Evolutionary conservation across 208 protist species (phyloP).

Genomic region (Phytomonas sp.): DNA sequence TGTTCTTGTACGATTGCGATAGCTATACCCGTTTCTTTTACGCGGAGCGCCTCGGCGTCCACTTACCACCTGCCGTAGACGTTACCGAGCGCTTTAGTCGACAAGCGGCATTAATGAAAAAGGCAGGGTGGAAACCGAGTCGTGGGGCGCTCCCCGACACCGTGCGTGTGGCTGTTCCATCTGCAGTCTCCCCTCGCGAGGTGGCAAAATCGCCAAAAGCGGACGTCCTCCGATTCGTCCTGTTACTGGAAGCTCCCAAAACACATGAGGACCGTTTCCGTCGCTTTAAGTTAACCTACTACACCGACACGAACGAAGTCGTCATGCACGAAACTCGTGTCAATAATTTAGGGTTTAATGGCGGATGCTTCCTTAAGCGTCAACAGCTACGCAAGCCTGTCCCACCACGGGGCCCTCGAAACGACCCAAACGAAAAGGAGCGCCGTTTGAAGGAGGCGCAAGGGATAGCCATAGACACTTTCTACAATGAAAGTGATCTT

Average conservation of each 20-base stretch:
- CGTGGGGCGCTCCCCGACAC: slow-evolving; percentile 30
- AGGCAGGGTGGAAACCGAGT: slow-evolving; percentile 16
- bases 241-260: slow-evolving; percentile 42
- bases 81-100: slow-evolving; percentile 27
- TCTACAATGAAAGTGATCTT: slow-evolving; percentile 65
- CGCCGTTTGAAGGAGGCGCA: slow-evolving; percentile 4
- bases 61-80: slow-evolving; percentile 40
- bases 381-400: slow-evolving; percentile 48
- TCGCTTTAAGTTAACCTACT: slow-evolving; percentile 74
- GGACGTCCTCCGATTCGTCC: slow-evolving; percentile 70
- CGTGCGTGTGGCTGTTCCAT: not conserved
- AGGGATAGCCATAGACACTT: not conserved
- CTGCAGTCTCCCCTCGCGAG: not conserved
- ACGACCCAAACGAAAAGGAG: slow-evolving; percentile 18
- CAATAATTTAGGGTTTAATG: slow-evolving; percentile 59
- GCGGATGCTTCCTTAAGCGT: slow-evolving; percentile 78
- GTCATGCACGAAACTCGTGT: slow-evolving; percentile 63
- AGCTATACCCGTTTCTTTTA: slow-evolving; percentile 90
- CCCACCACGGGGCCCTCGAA: slow-evolving; percentile 25
- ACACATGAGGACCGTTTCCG: slow-evolving; percentile 41
- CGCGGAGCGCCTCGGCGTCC: slow-evolving; percentile 39
- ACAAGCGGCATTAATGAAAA: slow-evolving; percentile 23
- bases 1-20: slow-evolving; percentile 93
- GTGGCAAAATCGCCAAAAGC: slow-evolving; percentile 4
- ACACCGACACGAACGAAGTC: slow-evolving; percentile 86